Conservation (phyloP, 2,329 filamentous ascomycete genomes). For the Epichloe coenophiala region DNA sequence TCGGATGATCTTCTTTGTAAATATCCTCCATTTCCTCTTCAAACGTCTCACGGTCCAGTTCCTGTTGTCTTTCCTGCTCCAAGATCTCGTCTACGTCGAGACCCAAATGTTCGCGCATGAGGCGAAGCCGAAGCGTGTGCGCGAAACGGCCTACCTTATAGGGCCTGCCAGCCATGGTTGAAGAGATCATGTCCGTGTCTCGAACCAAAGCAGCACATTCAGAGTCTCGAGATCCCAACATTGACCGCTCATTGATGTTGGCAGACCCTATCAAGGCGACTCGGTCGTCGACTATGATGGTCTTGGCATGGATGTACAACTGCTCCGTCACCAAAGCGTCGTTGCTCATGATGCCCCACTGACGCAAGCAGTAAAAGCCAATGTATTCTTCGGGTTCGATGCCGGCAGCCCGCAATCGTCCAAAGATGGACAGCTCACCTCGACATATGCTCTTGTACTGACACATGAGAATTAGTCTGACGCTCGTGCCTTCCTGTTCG, state of each 20-base stretch:
- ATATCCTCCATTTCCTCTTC: slow-evolving; percentile 49
- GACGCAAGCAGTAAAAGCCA: slow-evolving; percentile 80
- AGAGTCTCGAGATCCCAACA: slow-evolving; percentile 84
- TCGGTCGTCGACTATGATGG: slow-evolving; percentile 89
- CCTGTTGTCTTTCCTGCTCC: slow-evolving; percentile 60
- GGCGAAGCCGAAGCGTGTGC: slow-evolving; percentile 77
- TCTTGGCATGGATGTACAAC: slow-evolving; percentile 95
- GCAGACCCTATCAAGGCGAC: slow-evolving; percentile 90
- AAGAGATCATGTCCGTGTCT: slow-evolving; percentile 85
- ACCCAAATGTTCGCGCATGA: slow-evolving; percentile 96
- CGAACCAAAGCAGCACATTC: slow-evolving; percentile 83
- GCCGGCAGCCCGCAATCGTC: slow-evolving; percentile 59
- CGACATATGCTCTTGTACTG: slow-evolving; percentile 94
- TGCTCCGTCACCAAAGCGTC: slow-evolving; percentile 86
- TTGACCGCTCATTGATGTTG: slow-evolving; percentile 96
- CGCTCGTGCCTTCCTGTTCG: slow-evolving; percentile 83
- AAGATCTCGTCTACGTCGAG: slow-evolving; percentile 84
- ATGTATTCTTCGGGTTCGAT: slow-evolving; percentile 95
- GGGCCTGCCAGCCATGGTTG: slow-evolving; percentile 77
- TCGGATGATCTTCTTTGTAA: slow-evolving; percentile 33
- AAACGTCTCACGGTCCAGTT: slow-evolving; percentile 45
- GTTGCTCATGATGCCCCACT: slow-evolving; percentile 84
- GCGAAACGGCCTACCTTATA: slow-evolving; percentile 88
- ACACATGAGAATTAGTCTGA: slow-evolving; percentile 91
- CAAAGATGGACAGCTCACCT: slow-evolving; percentile 85